Evolutionary conservation across 2,329 filamentous ascomycete genomes (phyloP).

Genomic region (Clarireedia homoeocarpa): DNA sequence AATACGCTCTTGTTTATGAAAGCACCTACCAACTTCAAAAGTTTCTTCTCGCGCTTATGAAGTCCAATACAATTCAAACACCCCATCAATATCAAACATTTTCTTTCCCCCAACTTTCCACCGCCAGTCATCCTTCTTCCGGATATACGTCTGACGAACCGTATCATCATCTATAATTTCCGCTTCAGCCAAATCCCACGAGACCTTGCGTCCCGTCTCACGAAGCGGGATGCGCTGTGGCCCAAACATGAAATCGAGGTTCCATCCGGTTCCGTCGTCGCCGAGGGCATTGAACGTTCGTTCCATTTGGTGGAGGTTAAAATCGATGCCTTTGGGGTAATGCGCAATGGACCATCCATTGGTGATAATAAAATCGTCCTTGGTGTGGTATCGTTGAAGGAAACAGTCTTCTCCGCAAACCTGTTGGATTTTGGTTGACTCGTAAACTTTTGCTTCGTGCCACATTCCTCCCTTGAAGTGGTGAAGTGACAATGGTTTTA

Average conservation of each 20-base stretch:
- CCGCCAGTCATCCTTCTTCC: slow-evolving; percentile 44
- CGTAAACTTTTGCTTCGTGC: slow-evolving; percentile 33
- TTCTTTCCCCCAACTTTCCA: slow-evolving; percentile 39
- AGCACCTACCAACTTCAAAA: background rate
- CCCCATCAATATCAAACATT: slow-evolving; percentile 46
- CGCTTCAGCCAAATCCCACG: slow-evolving; percentile 47
- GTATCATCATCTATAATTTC: slow-evolving; percentile 40
- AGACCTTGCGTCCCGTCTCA: slow-evolving; percentile 43
- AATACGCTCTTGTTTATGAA: too few species aligned
- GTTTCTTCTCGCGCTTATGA: slow-evolving; percentile 23
- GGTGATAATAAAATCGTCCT: slow-evolving; percentile 26
- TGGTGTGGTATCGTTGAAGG: slow-evolving; percentile 26
- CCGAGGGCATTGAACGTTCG: slow-evolving; percentile 23
- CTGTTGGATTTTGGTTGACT: slow-evolving; percentile 24
- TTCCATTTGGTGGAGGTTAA: slow-evolving; percentile 27
- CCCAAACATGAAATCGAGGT: slow-evolving; percentile 41
- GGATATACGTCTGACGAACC: slow-evolving; percentile 45
- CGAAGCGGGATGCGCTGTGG: slow-evolving; percentile 41
- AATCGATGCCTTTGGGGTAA: slow-evolving; percentile 26
- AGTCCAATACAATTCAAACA: slow-evolving; percentile 51
- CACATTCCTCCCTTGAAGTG: slow-evolving; percentile 42
- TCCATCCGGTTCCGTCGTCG: slow-evolving; percentile 26
- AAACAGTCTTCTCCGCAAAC: slow-evolving; percentile 28
- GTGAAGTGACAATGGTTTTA: slow-evolving; percentile 24
- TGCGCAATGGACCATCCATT: slow-evolving; percentile 27